Conservation (phyloP, 2,329 filamentous ascomycete species). For the Fusarium ramigenum region DNA sequence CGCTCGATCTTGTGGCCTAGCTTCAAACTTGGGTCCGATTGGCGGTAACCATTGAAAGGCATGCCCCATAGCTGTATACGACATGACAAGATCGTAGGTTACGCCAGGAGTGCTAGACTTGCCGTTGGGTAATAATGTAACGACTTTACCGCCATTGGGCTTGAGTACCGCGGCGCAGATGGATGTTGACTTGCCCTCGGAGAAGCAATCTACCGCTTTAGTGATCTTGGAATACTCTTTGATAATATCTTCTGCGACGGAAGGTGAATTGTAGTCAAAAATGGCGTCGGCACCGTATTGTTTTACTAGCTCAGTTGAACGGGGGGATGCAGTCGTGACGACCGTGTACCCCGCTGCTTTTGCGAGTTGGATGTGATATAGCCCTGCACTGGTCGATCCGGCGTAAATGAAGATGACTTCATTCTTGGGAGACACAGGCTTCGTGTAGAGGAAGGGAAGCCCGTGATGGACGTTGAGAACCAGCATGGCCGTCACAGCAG, state of each 20-base stretch:
- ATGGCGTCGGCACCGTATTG: not conserved
- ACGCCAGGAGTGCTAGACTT: not conserved
- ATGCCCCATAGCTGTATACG: not conserved
- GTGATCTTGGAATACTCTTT: not conserved
- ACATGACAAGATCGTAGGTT: not conserved
- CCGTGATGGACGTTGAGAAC: not conserved
- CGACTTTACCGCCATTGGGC: not conserved
- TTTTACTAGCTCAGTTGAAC: fast-evolving
- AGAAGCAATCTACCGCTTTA: not conserved
- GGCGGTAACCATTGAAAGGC: not conserved
- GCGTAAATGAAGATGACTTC: not conserved
- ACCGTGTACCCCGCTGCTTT: not conserved
- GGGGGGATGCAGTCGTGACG: fast-evolving
- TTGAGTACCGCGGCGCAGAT: not conserved
- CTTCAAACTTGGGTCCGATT: not conserved
- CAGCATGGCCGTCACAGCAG: not conserved
- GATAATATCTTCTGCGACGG: not conserved
- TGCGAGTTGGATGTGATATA: not conserved
- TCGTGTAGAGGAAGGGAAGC: not conserved
- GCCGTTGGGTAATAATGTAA: not conserved
- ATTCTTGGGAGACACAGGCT: not conserved
- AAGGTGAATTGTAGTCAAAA: not conserved
- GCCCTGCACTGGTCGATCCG: not conserved
- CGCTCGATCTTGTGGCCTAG: not conserved
- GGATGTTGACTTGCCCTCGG: not conserved